Percentiles rank a stretch among this genome's conserved stretches.
Conservation (phyloP, 305 asterid species). For the Fraxinus sp. region DNA sequence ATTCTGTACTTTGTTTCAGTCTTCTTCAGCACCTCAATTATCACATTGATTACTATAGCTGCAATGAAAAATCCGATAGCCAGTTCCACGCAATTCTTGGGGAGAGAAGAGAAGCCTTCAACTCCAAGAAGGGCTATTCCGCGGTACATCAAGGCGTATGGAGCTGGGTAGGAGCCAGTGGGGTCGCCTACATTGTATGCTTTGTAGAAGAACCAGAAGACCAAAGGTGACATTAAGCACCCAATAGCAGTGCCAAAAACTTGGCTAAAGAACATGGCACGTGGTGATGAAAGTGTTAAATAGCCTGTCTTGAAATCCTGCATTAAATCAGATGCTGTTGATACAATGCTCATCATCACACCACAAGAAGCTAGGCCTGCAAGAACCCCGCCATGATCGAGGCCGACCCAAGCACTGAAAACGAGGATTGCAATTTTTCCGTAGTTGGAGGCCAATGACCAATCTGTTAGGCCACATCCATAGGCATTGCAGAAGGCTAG, state of each 20-base stretch:
- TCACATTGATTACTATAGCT: conserved; percentile 26
- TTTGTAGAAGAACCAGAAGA: conserved; percentile 66
- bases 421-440: conserved; percentile 63
- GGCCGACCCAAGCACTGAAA: conserved; percentile 62
- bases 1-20: conserved; percentile 37
- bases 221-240: conserved; percentile 44
- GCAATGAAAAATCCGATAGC: conserved; percentile 30
- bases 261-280: conserved; percentile 68
- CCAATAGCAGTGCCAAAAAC: conserved; percentile 61
- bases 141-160: conserved; percentile 51
- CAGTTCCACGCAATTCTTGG: conserved; percentile 45
- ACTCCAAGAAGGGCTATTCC: conserved; percentile 58
- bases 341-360: conserved; percentile 64
- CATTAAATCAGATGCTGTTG: conserved; percentile 64
- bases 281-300: conserved; percentile 62
- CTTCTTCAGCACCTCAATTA: conserved; percentile 23
- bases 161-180: conserved; percentile 51
- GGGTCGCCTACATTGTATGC: conserved; percentile 52
- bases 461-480: conserved; percentile 68
- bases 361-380: conserved; percentile 75
- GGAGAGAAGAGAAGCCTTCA: conserved; percentile 59
- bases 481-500: conserved; percentile 76
- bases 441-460: conserved; percentile 70
- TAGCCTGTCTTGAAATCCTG: conserved; percentile 71
- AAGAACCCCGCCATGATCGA: conserved; percentile 48